Conservation (phyloP, 805 yeast species). For the Sugiyamaella lignohabitans region DNA sequence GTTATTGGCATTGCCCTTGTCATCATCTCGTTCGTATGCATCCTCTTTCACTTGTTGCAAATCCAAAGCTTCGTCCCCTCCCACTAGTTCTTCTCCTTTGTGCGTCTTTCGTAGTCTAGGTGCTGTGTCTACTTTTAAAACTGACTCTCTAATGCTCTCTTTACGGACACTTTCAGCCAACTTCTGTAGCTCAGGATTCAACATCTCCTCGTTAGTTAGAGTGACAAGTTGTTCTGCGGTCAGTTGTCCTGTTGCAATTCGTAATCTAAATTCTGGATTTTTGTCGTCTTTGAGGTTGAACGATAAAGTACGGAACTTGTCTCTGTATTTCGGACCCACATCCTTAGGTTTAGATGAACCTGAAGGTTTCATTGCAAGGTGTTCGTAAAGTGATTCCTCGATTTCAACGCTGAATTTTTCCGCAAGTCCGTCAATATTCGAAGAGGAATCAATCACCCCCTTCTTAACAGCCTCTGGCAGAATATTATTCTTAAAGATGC, state of each 20-base stretch:
- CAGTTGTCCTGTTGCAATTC: conserved; percentile 49
- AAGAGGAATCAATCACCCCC: conserved; percentile 12
- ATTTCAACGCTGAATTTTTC: conserved; percentile 42
- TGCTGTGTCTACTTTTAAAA: conserved; percentile 51
- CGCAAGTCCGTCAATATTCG: conserved; percentile 37
- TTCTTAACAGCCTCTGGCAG: conserved; percentile 27
- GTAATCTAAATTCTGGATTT: conserved; percentile 49
- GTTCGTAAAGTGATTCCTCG: conserved; percentile 44
- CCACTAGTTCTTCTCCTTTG: conserved; percentile 81
- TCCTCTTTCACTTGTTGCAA: not conserved
- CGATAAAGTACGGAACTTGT: conserved; percentile 58
- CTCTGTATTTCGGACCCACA: conserved; percentile 48
- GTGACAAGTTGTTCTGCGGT: conserved; percentile 53
- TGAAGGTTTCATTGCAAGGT: conserved; percentile 29
- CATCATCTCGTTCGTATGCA: conserved; percentile 18
- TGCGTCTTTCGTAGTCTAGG: conserved; percentile 75
- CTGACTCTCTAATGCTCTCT: conserved; percentile 61
- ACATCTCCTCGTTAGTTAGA: conserved; percentile 66
- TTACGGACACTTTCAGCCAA: conserved; percentile 66
- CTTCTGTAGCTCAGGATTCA: conserved; percentile 65
- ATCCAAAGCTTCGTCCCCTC: conserved; percentile 36
- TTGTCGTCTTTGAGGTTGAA: conserved; percentile 54
- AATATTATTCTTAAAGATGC: conserved; percentile 38
- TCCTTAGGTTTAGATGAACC: conserved; percentile 27
- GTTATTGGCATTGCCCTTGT: conserved; percentile 13